Base-by-base conservation (phyloP, 768 basidiomycete species). In the Mycena maculata region DNA sequence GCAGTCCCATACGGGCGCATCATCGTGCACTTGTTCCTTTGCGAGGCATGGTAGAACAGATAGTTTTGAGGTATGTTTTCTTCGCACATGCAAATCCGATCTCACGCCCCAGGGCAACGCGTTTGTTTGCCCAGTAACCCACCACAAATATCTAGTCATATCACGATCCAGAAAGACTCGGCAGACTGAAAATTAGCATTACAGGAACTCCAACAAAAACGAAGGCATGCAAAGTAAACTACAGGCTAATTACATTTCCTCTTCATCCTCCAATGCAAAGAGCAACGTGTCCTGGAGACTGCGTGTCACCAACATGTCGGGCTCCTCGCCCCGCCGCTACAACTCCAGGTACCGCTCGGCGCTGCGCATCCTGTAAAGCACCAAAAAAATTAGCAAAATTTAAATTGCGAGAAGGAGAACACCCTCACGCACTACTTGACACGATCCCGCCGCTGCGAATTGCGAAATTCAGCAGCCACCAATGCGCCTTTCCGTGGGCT, bases 351-450 rank as follows among this genome's bases (percentile, higher is more conserved):
- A 63, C 12, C 56, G 27, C 11, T 44, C 25, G 6, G 41, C 27
- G 22, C 48, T 65, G 1, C 63, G 63, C 8, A n/a, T 1, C n/a
- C 63, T 65, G 18, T 12, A 10, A 25, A 1, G 7, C 27, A 41
- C 20, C 20, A n/a, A 27, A 20, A 18, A 5, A 33, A 31, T 50
- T 31, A 33, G n/a, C 28, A 50, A n/a, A 45, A 12, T 8, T 18
- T 8, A 45, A 8, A 36, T 36, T 13, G 13, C 61, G 33, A n/a
- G n/a, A n/a, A n/a, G n/a, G n/a, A n/a, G n/a, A n/a, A n/a, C n/a
- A n/a, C n/a, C n/a, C n/a, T n/a, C 18, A 65, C 49, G 56, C 39
- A 25, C 63, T 65, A 22, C 63, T 64, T 0, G 55, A 64, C 1
- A 64, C 23, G 3, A 64, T 36, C 1, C 63, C 63, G 0, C 11